Percentiles rank a stretch among this genome's conserved stretches.
Conservation (phyloP, 2,329 filamentous ascomycete species). For the Leptographium procerum region DNA sequence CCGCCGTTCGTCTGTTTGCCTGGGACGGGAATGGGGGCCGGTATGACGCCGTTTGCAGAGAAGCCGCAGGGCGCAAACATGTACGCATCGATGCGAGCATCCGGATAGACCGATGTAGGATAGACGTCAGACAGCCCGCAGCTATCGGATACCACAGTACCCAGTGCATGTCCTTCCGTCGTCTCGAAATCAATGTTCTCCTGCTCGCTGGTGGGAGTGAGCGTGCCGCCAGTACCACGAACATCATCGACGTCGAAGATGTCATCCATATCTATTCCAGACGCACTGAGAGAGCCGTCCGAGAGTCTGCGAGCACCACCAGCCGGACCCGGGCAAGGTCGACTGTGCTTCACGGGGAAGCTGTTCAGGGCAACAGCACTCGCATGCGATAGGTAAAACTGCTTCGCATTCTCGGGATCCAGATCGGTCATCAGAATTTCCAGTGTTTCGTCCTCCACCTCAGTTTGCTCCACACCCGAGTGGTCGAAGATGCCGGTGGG, state of each 20-base stretch:
- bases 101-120: constrained; percentile 74
- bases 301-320: constrained; percentile 48
- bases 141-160: constrained; percentile 79
- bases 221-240: constrained; percentile 40
- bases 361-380: constrained; percentile 80
- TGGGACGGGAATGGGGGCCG: constrained; percentile 53
- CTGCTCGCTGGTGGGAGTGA: constrained; percentile 44
- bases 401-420: constrained; percentile 55
- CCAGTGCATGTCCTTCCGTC: constrained; percentile 87
- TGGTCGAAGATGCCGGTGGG: constrained; percentile 32
- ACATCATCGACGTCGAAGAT: constrained; percentile 74
- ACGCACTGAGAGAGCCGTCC: constrained; percentile 32
- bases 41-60: constrained; percentile 91
- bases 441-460: constrained; percentile 61
- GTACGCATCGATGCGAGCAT: constrained; percentile 89
- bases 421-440: constrained; percentile 65
- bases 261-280: constrained; percentile 43
- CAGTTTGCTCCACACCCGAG: constrained; percentile 28
- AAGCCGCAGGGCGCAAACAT: constrained; percentile 95
- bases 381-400: constrained; percentile 61
- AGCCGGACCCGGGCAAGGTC: constrained; percentile 34
- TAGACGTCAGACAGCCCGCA: constrained; percentile 89
- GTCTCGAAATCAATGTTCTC: constrained; percentile 52
- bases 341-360: background rate
- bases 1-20: constrained; percentile 28